A percentile compares a stretch with the other conserved stretches of the same genome.
phyloP scores from a whole-genome alignment of 305 asterid genomes.

The Fraxinus sp. region DNA sequence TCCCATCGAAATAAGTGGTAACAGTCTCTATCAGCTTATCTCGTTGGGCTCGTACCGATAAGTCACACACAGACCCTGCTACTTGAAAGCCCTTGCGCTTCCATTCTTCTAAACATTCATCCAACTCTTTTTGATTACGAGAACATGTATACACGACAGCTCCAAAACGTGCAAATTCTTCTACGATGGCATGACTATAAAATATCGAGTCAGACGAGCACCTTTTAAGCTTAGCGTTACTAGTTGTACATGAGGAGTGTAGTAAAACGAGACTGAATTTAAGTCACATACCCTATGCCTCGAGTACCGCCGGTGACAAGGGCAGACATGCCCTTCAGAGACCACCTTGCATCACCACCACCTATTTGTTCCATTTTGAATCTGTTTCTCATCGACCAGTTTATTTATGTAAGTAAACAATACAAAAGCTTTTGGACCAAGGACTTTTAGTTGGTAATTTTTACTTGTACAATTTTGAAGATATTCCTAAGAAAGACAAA shows the following conservation, averaged over 20 bases:
- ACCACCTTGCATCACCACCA: conserved; percentile 27
- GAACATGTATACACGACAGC: conserved; percentile 38
- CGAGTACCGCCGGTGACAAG: conserved; percentile 39
- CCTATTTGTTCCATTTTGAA: conserved; percentile 10
- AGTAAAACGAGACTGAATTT: not conserved
- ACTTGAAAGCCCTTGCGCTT: conserved; percentile 32
- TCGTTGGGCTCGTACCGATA: conserved; percentile 23
- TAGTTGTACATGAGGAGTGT: not conserved
- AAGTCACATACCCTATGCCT: conserved; percentile 34
- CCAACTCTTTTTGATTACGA: conserved; percentile 30
- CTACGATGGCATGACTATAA: conserved; percentile 38
- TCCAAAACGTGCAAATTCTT: conserved; percentile 42
- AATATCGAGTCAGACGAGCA: not conserved
- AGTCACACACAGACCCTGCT: conserved; percentile 34
- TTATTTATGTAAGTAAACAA: not conserved
- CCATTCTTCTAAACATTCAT: conserved; percentile 32
- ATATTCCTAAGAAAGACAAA: not conserved
- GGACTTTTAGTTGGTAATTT: not conserved
- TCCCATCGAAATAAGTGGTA: conserved; percentile 26
- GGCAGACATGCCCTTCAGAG: conserved; percentile 34
- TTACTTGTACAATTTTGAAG: not conserved
- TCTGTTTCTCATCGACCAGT: not conserved
- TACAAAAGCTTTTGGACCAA: not conserved
- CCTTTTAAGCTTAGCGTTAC: not conserved
- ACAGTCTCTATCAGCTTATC: conserved; percentile 30